Evolutionary conservation across 345 rosid genomes (phyloP), one percentile per base, ranked within the genome.

Genomic region (Anastatica hierochuntica): DNA sequence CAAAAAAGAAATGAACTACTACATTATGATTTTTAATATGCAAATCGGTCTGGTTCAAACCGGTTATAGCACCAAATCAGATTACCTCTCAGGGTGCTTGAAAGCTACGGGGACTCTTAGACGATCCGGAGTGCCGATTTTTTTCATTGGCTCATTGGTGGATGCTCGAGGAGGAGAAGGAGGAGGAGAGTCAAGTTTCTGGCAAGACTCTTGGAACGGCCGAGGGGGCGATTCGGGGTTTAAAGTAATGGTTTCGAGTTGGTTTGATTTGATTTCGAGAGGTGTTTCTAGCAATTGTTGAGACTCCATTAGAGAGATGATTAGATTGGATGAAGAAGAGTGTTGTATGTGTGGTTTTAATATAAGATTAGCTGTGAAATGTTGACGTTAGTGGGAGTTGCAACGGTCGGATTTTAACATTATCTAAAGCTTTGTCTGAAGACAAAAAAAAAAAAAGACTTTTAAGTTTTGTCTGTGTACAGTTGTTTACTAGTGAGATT

Each of bases 71-170:
- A 58, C 2, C 17, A 43, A 5, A 17, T n/a, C 19, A 14, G 4
- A 38, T 3, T 68, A 62, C 86, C 94, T 86, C 76, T 84, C 94
- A 0, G 88, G 85, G 69, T 74, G 72, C 70, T 79, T 82, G 29
- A 80, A 84, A 12, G 94, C 84, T 62, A 78, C 64, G 13, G 96
- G 94, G 30, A 84, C 76, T 45, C 72, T 70, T 31, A 90, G 81
- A 10, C 73, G 84, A 66, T 78, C 90, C 0, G 88, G 97, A 34
- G 86, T 81, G 21, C 34, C 20, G 14, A 68, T 58, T 58, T 77
- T 83, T 8, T 76, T 83, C 19, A 67, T 60, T 53, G 77, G 16
- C 49, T 82, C 84, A 4, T 58, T 68, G 54, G 53, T 21, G 2
- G 70, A 57, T 38, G 59, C 77, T 38, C 40, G 29, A 31, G 66